Conservation (phyloP, 306 rosid genomes). For the Betula pendula region DNA sequence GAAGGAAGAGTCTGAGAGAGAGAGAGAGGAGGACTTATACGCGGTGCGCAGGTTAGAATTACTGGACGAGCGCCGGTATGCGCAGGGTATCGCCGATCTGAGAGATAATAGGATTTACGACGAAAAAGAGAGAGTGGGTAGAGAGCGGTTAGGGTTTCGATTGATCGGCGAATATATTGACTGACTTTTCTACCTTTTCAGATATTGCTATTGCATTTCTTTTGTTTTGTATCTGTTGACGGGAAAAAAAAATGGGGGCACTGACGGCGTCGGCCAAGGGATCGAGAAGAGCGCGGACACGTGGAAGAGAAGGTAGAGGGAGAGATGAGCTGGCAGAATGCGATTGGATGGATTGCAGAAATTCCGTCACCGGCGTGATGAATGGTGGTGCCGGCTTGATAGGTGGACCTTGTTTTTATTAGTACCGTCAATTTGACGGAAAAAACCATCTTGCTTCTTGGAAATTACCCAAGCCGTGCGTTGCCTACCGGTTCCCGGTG, state of each 20-base stretch:
- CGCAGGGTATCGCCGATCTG: conserved; percentile 12
- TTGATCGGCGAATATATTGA: conserved; percentile 20
- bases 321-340: conserved; percentile 25
- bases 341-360: conserved; percentile 26
- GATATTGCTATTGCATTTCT: neutral
- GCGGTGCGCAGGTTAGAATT: neutral
- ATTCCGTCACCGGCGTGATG: conserved; percentile 55
- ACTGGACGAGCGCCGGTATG: neutral
- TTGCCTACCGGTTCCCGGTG: conserved; percentile 3
- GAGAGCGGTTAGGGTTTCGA: conserved; percentile 10
- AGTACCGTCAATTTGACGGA: conserved; percentile 32
- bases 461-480: conserved; percentile 30
- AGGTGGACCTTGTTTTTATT: conserved; percentile 34
- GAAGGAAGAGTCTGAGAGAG: neutral
- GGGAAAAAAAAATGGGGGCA: conserved; percentile 41
- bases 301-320: conserved; percentile 22
- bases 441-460: conserved; percentile 34
- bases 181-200: neutral
- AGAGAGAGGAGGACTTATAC: neutral
- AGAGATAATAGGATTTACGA: neutral
- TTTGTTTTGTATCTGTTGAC: conserved; percentile 45
- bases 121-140: neutral
- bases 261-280: conserved; percentile 60
- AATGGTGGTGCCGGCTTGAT: conserved; percentile 45
- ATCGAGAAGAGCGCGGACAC: conserved; percentile 33